Conservation (phyloP, 129 eudicot genomes). For the Rutidosis leptorrhynchoides region DNA sequence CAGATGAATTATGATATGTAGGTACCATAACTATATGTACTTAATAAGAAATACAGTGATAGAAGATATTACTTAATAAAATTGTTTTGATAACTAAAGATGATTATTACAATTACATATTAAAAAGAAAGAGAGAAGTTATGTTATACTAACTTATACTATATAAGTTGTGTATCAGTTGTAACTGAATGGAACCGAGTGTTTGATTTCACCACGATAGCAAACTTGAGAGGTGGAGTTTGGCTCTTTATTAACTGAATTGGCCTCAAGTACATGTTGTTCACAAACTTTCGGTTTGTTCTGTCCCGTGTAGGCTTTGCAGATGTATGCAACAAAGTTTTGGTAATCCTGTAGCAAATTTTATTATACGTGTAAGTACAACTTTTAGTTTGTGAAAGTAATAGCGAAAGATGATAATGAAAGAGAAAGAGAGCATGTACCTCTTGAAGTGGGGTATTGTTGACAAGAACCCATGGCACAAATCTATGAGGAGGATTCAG, state of each 20-base stretch:
- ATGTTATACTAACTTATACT: not conserved
- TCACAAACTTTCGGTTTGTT: constrained; percentile 48
- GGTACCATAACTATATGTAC: too few species aligned
- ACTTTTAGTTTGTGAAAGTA: too few species aligned
- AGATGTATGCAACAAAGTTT: constrained; percentile 60
- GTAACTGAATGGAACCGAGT: constrained; percentile 21
- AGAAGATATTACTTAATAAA: too few species aligned
- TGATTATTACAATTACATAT: too few species aligned
- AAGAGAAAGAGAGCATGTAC: constrained; percentile 19
- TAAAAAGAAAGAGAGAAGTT: too few species aligned
- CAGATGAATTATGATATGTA: too few species aligned
- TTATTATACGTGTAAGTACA: constrained; percentile 11
- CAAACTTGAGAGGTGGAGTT: constrained; percentile 40
- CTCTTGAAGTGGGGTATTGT: constrained; percentile 60
- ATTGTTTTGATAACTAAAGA: too few species aligned
- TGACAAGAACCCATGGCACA: constrained; percentile 93
- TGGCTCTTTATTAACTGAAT: constrained; percentile 20
- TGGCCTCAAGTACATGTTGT: constrained; percentile 26
- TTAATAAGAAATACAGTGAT: too few species aligned
- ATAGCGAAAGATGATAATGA: not conserved
- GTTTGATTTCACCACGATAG: constrained; percentile 24
- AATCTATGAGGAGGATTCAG: constrained; percentile 57
- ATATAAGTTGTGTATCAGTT: constrained; percentile 12
- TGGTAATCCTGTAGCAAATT: constrained; percentile 55
- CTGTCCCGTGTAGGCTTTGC: constrained; percentile 64